Percentiles rank a stretch among this genome's conserved stretches.
phyloP scores from a whole-genome alignment of 768 basidiomycete species.

The Boletus rex-veris region DNA sequence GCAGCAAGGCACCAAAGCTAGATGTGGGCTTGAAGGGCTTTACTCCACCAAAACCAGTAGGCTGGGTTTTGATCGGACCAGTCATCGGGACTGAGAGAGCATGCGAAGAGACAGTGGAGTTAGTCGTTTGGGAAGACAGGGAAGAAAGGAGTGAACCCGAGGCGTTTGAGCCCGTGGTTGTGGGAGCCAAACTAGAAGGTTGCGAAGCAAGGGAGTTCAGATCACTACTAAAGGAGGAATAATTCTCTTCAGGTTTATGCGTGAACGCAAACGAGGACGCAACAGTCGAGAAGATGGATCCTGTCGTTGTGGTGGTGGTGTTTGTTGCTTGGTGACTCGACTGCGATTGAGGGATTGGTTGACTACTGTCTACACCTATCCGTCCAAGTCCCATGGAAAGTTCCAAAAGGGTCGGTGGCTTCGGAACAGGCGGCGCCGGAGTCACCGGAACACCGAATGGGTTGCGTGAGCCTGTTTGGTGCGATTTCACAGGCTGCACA shows the following conservation, averaged over 20 bases:
- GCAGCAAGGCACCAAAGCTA: constrained; percentile 70
- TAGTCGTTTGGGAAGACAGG: constrained; percentile 51
- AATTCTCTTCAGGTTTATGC: constrained; percentile 30
- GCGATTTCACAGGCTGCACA: constrained; percentile 70
- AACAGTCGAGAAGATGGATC: constrained; percentile 61
- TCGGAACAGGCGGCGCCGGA: constrained; percentile 63
- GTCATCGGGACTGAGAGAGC: constrained; percentile 34
- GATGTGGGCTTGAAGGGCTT: constrained; percentile 83
- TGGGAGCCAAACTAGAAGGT: constrained; percentile 31
- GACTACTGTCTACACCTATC: constrained; percentile 22
- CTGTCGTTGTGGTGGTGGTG: constrained; percentile 9
- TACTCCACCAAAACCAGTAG: constrained; percentile 54
- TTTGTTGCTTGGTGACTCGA: constrained; percentile 28
- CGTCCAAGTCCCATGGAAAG: constrained; percentile 52
- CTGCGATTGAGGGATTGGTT: constrained; percentile 30
- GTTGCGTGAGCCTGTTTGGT: constrained; percentile 92
- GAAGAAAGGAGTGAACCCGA: constrained; percentile 47
- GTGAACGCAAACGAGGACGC: constrained; percentile 68
- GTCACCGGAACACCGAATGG: constrained; percentile 81
- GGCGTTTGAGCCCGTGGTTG: constrained; percentile 40
- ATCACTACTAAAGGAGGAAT: background rate
- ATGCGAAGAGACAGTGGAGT: constrained; percentile 34
- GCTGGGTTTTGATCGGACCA: constrained; percentile 38
- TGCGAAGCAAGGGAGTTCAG: constrained; percentile 15
- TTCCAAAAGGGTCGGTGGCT: constrained; percentile 78